Percentiles rank a stretch among this genome's conserved stretches.
phyloP scores from a whole-genome alignment of 2,329 filamentous ascomycete species.

The Coniella vitis region DNA sequence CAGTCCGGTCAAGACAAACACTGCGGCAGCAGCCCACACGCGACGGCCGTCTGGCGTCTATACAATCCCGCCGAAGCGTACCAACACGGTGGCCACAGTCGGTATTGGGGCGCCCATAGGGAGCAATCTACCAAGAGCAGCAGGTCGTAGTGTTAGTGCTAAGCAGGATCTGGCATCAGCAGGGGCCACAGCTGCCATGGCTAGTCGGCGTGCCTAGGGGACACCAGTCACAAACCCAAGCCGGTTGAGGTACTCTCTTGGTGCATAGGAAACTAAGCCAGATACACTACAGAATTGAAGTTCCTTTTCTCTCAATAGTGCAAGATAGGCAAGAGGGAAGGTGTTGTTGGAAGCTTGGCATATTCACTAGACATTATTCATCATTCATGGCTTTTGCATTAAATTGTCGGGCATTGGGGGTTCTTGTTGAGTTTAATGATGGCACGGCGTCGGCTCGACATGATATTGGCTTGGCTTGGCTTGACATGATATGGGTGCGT shows the following conservation, averaged over 20 bases:
- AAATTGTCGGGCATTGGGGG: too few relatives aligned
- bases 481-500: too few relatives aligned
- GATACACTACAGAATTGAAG: too few relatives aligned
- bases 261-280: not conserved
- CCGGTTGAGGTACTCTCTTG: constrained; percentile 2
- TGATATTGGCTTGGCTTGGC: too few relatives aligned
- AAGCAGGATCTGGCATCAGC: constrained; percentile 54
- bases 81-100: constrained; percentile 36
- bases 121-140: constrained; percentile 51
- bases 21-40: constrained; percentile 34
- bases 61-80: constrained; percentile 37
- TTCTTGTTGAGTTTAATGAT: too few relatives aligned
- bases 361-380: too few relatives aligned
- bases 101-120: constrained; percentile 24
- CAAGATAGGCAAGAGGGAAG: too few relatives aligned
- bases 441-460: too few relatives aligned
- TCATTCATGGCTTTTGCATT: too few relatives aligned
- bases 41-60: constrained; percentile 11
- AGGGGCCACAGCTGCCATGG: constrained; percentile 53
- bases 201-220: constrained; percentile 38
- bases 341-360: not conserved
- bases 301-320: too few relatives aligned
- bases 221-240: constrained; percentile 12
- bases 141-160: constrained; percentile 49
- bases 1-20: constrained; percentile 59